These are phyloP conservation scores for Begonia fuchsioides DNA, from an alignment of 306 rosid genomes.

Conservation along the genomic window DNA sequence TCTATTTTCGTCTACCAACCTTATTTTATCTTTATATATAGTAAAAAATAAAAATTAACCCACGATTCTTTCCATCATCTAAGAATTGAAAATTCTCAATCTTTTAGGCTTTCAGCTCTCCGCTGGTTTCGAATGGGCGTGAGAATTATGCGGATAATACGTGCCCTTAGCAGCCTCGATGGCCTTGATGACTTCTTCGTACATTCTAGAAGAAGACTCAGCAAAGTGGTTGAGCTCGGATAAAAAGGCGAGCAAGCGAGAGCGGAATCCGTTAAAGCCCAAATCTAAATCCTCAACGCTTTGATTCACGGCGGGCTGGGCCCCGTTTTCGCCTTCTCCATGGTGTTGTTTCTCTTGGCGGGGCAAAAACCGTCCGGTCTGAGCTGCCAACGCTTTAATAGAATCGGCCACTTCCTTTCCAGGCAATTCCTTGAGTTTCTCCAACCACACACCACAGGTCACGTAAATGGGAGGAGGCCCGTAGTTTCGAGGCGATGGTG, in stretches of 20 bases:
- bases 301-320: too few relatives aligned
- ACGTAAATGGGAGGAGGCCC: conserved; percentile 80
- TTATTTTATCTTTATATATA: too few relatives aligned
- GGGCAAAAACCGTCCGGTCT: conserved; percentile 48
- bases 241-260: conserved; percentile 43
- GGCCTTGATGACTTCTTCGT: conserved; percentile 27
- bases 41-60: too few relatives aligned
- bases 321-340: conserved; percentile 16
- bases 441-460: conserved; percentile 52
- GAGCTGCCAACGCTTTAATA: conserved; percentile 43
- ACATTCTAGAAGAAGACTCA: conserved; percentile 45
- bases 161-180: conserved; percentile 22
- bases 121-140: not conserved
- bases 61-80: too few relatives aligned
- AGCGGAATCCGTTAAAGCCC: conserved; percentile 48
- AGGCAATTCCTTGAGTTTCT: conserved; percentile 21
- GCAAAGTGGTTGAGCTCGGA: conserved; percentile 40
- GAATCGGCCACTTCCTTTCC: conserved; percentile 46
- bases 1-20: too few relatives aligned
- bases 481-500: conserved; percentile 1
- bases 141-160: conserved; percentile 21
- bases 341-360: conserved; percentile 57
- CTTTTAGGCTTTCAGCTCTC: too few relatives aligned
- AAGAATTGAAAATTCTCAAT: too few relatives aligned
- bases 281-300: conserved; percentile 34